These are phyloP conservation scores for Lactifluus volemus DNA, from an alignment of 768 basidiomycete species.

Conservation along the genomic window DNA sequence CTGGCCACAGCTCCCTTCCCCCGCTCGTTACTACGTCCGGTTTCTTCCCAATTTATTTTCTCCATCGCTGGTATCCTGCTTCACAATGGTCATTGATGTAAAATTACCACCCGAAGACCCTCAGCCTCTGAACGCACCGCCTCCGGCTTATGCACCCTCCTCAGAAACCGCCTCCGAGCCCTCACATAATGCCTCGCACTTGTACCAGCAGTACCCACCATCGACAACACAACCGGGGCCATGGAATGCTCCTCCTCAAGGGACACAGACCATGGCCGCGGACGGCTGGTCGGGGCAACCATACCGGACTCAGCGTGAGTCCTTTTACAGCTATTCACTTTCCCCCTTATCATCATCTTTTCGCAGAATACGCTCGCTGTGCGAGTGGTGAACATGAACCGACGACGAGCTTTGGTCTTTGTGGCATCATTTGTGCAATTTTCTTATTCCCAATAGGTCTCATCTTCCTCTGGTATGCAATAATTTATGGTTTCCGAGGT, in stretches of 20 bases:
- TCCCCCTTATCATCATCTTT: neutral
- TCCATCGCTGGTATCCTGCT: neutral
- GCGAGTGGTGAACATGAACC: slow-evolving; percentile 27
- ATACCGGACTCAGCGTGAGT: slow-evolving; percentile 19
- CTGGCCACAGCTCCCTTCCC: neutral
- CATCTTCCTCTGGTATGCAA: slow-evolving; percentile 24
- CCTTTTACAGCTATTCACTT: neutral
- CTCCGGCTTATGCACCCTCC: slow-evolving; percentile 11
- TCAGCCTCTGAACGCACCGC: neutral
- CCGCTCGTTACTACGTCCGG: neutral
- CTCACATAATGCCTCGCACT: neutral
- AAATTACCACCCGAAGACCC: slow-evolving; percentile 12
- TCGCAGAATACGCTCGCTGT: slow-evolving; percentile 23
- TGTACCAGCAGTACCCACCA: slow-evolving; percentile 7
- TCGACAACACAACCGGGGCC: neutral
- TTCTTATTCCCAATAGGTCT: slow-evolving; percentile 25
- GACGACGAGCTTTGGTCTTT: slow-evolving; percentile 23
- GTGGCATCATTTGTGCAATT: slow-evolving; percentile 26
- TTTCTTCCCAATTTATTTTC: neutral
- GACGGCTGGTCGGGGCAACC: slow-evolving; percentile 14
- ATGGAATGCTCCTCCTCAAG: slow-evolving; percentile 1
- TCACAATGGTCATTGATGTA: slow-evolving; percentile 16
- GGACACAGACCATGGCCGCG: neutral
- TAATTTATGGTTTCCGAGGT: neutral
- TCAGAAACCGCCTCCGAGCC: neutral